Evolutionary conservation across 192 early-diverging fungal genomes (phyloP).

Genomic region (Backusella australiensis): DNA sequence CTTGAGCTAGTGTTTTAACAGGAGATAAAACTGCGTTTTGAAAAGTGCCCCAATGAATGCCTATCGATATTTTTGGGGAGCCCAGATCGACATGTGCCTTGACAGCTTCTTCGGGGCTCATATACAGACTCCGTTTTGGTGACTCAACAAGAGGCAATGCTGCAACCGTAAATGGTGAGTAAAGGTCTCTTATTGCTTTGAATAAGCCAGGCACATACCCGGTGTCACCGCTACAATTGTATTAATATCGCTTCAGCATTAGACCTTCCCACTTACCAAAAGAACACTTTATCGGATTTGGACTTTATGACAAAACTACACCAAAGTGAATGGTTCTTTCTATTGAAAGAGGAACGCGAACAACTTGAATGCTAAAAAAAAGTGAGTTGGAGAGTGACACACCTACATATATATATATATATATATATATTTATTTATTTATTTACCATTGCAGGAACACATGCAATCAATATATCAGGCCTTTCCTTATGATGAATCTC

Average conservation of each 20-base stretch:
- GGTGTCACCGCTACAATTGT: conserved; percentile 29
- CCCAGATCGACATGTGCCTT: conserved; percentile 41
- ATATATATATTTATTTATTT: no score
- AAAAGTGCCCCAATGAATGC: conserved; percentile 55
- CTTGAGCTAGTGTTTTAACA: conserved; percentile 7
- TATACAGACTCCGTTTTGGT: conserved; percentile 39
- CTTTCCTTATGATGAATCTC: conserved; percentile 41
- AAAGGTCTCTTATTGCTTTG: conserved; percentile 42
- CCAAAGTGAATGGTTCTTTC: conserved; percentile 44
- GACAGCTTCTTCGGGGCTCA: conserved; percentile 43
- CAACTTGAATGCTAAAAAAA: conserved; percentile 40
- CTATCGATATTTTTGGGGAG: conserved; percentile 36
- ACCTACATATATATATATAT: no score
- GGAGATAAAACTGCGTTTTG: conserved; percentile 45
- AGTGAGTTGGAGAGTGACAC: no score
- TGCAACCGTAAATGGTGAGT: conserved; percentile 46
- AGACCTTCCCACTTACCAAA: conserved; percentile 24
- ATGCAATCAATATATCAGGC: conserved; percentile 42
- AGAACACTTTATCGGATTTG: conserved; percentile 36
- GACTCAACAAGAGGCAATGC: conserved; percentile 47
- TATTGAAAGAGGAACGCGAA: conserved; percentile 41
- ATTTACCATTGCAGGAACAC: conserved; percentile 38
- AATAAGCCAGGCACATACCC: conserved; percentile 47
- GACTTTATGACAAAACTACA: conserved; percentile 44
- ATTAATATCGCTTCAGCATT: background rate